Evolutionary conservation across 345 rosid genomes (phyloP).

Genomic region (Mercurialis annua): DNA sequence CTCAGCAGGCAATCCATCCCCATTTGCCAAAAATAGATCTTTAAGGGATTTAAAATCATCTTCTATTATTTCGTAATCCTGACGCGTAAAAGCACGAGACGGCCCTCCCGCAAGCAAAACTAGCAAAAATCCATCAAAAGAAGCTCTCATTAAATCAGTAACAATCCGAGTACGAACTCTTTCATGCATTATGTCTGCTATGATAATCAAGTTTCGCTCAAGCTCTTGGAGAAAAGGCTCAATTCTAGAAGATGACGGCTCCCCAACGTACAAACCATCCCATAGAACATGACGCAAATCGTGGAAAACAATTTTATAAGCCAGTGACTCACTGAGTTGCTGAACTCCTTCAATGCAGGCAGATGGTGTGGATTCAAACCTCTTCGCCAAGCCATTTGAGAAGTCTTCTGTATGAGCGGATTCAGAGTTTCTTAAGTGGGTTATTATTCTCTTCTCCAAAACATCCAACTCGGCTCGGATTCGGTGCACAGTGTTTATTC

Average conservation of each 20-base stretch:
- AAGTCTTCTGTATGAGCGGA: conserved; percentile 85
- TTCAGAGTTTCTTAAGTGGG: conserved; percentile 91
- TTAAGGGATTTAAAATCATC: conserved; percentile 89
- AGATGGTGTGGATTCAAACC: conserved; percentile 74
- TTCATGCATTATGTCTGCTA: conserved; percentile 72
- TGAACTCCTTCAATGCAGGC: conserved; percentile 90
- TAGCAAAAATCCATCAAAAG: conserved; percentile 83
- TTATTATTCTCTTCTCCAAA: conserved; percentile 77
- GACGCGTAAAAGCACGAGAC: conserved; percentile 68
- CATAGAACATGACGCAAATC: conserved; percentile 77
- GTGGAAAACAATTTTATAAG: conserved; percentile 75
- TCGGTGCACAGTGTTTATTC: conserved; percentile 76
- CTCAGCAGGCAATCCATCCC: conserved; percentile 82
- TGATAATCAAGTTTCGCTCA: conserved; percentile 54
- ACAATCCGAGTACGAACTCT: conserved; percentile 76
- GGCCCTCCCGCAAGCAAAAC: conserved; percentile 98
- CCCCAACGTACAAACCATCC: conserved; percentile 91
- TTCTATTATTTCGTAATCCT: conserved; percentile 72
- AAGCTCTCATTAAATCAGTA: conserved; percentile 81
- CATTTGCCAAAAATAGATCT: conserved; percentile 91
- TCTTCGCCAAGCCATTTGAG: conserved; percentile 73
- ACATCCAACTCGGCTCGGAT: conserved; percentile 70
- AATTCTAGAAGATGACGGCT: conserved; percentile 65
- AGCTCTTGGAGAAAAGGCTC: conserved; percentile 74
- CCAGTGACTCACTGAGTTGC: conserved; percentile 78